Evolutionary conservation across 257 asterid species (phyloP).

Genomic region (Petrea volubilis): DNA sequence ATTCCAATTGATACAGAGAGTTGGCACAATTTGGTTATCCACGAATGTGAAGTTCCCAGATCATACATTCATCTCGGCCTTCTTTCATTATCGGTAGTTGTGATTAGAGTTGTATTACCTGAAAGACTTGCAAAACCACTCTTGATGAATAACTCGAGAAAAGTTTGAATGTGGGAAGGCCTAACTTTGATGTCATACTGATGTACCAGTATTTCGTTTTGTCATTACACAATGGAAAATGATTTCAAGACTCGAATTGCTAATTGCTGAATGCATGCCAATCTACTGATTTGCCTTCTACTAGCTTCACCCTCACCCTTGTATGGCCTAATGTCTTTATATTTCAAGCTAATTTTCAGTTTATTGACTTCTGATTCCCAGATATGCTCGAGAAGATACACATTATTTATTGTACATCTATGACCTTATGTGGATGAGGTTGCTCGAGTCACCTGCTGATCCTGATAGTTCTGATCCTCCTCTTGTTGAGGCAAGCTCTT

Average conservation of each 20-base stretch:
- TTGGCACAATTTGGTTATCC: not conserved
- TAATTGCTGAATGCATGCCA: not conserved
- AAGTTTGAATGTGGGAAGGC: not conserved
- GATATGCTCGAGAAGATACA: slow-evolving; percentile 98
- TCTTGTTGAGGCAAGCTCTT: slow-evolving; percentile 67
- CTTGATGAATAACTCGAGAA: not conserved
- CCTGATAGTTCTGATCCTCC: slow-evolving; percentile 68
- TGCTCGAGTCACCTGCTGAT: slow-evolving; percentile 51
- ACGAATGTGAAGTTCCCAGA: not conserved
- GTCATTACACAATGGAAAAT: not conserved
- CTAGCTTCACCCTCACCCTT: too few species aligned
- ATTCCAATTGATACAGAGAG: not conserved
- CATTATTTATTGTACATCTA: slow-evolving; percentile 89
- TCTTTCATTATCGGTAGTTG: not conserved
- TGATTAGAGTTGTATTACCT: not conserved
- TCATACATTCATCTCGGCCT: not conserved
- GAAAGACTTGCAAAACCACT: not conserved
- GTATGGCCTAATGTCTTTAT: not conserved
- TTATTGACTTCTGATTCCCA: slow-evolving; percentile 32
- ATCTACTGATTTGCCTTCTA: not conserved
- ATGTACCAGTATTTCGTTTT: not conserved
- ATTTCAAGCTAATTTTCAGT: not conserved
- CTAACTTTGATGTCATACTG: not conserved
- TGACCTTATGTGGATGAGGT: slow-evolving; percentile 71
- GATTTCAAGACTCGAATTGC: not conserved